These are phyloP conservation scores for Elsinoe ampelina DNA, from an alignment of 2,329 filamentous ascomycete species.

Conservation along the genomic window DNA sequence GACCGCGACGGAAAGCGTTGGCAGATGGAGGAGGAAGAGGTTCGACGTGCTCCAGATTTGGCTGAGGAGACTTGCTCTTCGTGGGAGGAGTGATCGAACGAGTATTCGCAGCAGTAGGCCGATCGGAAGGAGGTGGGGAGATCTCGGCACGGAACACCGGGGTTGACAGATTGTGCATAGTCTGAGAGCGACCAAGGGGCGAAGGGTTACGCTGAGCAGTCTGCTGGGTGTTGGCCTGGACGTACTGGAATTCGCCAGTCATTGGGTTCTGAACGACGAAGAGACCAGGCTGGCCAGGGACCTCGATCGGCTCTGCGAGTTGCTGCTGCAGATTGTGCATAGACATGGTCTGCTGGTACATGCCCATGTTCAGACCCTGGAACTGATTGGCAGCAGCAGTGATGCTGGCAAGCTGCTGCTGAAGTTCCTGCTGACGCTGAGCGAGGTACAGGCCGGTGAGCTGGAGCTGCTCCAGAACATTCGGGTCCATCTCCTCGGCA, in stretches of 20 bases:
- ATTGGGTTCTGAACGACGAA: constrained; percentile 77
- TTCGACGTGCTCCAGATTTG: constrained; percentile 46
- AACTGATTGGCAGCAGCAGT: constrained; percentile 63
- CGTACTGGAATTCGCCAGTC: constrained; percentile 75
- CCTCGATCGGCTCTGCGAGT: constrained; percentile 55
- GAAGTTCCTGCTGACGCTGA: constrained; percentile 87
- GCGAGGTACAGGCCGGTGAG: constrained; percentile 87
- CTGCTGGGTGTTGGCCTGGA: constrained; percentile 58
- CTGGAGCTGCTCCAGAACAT: constrained; percentile 77
- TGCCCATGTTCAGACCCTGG: constrained; percentile 32
- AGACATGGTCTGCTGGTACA: constrained; percentile 56
- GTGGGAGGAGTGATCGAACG: constrained; percentile 59
- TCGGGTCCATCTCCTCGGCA: constrained; percentile 70
- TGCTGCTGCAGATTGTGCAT: constrained; percentile 41
- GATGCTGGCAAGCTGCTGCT: constrained; percentile 81
- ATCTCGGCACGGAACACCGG: constrained; percentile 68
- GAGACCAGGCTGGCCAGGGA: constrained; percentile 62
- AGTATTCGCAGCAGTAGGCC: constrained; percentile 40
- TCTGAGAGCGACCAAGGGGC: constrained; percentile 24
- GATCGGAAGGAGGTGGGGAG: constrained; percentile 59
- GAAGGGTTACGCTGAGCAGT: constrained; percentile 26
- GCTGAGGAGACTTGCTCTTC: constrained; percentile 56
- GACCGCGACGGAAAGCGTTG: constrained; percentile 84
- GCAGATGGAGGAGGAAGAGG: constrained; percentile 81
- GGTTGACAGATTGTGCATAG: constrained; percentile 23